phyloP scores from a whole-genome alignment of 768 basidiomycete species.

The Amylocystis lapponica region DNA sequence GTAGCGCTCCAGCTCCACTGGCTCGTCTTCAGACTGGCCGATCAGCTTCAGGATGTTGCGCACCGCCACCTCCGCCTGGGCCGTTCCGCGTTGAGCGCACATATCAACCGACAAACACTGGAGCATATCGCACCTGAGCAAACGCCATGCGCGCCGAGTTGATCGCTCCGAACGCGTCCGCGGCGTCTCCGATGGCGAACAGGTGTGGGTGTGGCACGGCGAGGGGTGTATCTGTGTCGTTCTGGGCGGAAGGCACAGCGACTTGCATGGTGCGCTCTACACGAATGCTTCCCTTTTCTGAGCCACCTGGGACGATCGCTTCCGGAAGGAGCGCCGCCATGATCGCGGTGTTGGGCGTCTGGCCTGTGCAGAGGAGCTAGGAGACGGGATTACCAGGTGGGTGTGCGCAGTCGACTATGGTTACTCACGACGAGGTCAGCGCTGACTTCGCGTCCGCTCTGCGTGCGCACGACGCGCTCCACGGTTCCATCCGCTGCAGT shows the following conservation, averaged over 20 bases:
- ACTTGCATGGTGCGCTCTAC: slow-evolving; percentile 51
- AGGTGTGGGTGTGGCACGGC: slow-evolving; percentile 45
- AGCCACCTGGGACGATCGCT: slow-evolving; percentile 28
- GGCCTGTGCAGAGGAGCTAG: slow-evolving; percentile 58
- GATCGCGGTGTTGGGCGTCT: slow-evolving; percentile 49
- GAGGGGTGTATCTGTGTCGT: slow-evolving; percentile 10
- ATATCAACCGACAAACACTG: too few species aligned
- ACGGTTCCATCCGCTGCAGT: slow-evolving; percentile 8
- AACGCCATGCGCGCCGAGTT: slow-evolving; percentile 49
- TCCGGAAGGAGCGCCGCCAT: slow-evolving; percentile 25
- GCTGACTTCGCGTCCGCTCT: slow-evolving; percentile 43
- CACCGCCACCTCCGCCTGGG: slow-evolving; percentile 46
- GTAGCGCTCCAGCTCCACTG: slow-evolving; percentile 36
- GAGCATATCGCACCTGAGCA: too few species aligned
- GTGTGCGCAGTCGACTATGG: not conserved
- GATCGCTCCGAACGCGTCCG: slow-evolving; percentile 59
- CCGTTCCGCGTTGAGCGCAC: too few species aligned
- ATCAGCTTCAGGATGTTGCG: slow-evolving; percentile 48
- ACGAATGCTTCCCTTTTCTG: slow-evolving; percentile 33
- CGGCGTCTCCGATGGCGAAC: slow-evolving; percentile 58
- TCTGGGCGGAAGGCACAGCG: too few species aligned
- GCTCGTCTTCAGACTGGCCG: slow-evolving; percentile 5
- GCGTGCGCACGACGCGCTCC: slow-evolving; percentile 35
- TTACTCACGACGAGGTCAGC: slow-evolving; percentile 47
- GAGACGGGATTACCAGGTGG: not conserved